phyloP scores from a whole-genome alignment of 129 eudicot genomes.

The Smallanthus sonchifolius region DNA sequence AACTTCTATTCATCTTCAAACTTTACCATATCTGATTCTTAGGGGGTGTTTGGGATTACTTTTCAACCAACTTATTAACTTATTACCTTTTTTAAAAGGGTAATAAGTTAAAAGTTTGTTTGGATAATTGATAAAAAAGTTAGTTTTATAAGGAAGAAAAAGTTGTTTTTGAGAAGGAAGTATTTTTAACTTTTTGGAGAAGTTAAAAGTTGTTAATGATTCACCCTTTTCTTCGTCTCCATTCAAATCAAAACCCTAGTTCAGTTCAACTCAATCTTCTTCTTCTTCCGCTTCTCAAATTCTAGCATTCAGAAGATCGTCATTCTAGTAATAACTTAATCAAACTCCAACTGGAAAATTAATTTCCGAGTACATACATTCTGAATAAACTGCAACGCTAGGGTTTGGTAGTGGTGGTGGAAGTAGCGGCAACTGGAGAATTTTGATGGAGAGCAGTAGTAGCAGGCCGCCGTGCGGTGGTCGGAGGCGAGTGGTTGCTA shows the following conservation, averaged over 20 bases:
- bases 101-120: too few species aligned
- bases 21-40: too few species aligned
- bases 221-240: not conserved
- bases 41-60: too few species aligned
- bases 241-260: not conserved
- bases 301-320: not conserved
- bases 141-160: too few species aligned
- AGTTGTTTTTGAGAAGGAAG: too few species aligned
- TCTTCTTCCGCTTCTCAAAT: not conserved
- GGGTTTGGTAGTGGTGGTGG: constrained; percentile 28
- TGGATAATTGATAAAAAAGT: too few species aligned
- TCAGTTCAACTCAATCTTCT: not conserved
- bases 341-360: not conserved
- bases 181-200: too few species aligned
- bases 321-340: not conserved
- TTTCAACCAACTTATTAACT: too few species aligned
- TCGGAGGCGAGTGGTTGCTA: constrained; percentile 78
- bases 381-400: not conserved
- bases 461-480: constrained; percentile 48
- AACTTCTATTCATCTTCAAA: not conserved
- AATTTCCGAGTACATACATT: not conserved
- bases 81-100: too few species aligned
- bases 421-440: not conserved
- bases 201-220: not conserved
- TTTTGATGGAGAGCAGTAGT: constrained; percentile 3